Base-by-base conservation (phyloP, 202 grass and related monocot species). In the Tripidium arundinaceum region DNA sequence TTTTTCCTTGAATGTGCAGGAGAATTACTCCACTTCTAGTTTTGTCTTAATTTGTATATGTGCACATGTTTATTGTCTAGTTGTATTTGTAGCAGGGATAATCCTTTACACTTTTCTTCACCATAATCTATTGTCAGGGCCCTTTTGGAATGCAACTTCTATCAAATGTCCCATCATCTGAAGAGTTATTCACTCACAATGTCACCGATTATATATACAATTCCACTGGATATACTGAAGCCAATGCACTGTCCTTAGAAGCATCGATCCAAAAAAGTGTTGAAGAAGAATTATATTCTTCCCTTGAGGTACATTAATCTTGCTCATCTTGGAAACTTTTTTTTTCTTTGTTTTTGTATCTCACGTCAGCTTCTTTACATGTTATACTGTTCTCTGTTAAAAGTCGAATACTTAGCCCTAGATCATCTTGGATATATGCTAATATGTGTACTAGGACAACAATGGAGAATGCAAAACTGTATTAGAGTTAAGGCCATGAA, bases 201-300 rank as follows among this genome's bases (percentile, higher is more conserved):
- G 75, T 91, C 58, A 79, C 77, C 33, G 57, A 89, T 68, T 87
- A 86, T 89, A 89, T 91, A 91, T 83, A 87, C 15, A 94, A 89
- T 89, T 81, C 70, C 65, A 83, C 87, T 52, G 88, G 91, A 86
- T 85, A 86, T 83, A 83, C 84, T 83, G 88, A 86, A 70, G 57
- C 72, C 55, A 94, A 80, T 84, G 84, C 90, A 11, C 69, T 89
- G 39, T 83, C 82, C 70, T 98, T 91, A 52, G 95, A 98, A 94
- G 88, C 86, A 89, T 94, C 92, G 25, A 92, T 94, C 75, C 92
- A 98, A 81, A 92, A 87, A 87, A 89, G 78, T 76, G 87, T 98
- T 4, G 87, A 91, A 85, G 85, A 90, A 78, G 95, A 94, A 86
- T 68, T 98, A 64, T 98, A 90, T 65, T 90, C 92, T 83, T 88